Evolutionary conservation across 208 protist species (phyloP).

Genomic region (Naegleria fowleri): DNA sequence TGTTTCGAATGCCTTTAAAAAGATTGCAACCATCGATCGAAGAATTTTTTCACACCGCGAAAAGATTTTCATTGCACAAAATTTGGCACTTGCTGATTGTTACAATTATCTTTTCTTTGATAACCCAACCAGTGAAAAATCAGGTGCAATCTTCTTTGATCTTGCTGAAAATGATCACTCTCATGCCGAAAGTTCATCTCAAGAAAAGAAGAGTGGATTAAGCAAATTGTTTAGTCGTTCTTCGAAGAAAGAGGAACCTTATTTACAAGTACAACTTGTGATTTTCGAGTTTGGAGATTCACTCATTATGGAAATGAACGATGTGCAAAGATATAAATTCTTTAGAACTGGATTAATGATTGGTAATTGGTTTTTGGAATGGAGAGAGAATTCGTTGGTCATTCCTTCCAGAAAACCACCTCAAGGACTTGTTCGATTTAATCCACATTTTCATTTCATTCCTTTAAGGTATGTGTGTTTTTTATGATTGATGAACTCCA

Average conservation of each 20-base stretch:
- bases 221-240: neutral
- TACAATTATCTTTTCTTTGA: neutral
- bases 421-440: neutral
- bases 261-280: neutral
- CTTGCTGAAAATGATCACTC: neutral
- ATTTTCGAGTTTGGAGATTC: neutral
- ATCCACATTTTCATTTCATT: neutral
- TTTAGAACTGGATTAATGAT: conserved; percentile 5
- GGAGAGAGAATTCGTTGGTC: neutral
- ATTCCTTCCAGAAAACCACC: neutral
- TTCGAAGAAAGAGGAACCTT: neutral
- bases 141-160: neutral
- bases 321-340: neutral
- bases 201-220: neutral
- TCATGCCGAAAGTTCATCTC: neutral
- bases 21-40: neutral
- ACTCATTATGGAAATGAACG: neutral
- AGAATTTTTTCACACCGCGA: neutral
- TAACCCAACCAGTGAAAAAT: neutral
- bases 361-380: conserved; percentile 8
- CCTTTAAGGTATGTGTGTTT: neutral
- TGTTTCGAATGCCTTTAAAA: neutral
- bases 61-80: neutral
- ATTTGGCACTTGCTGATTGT: neutral
- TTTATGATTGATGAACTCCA: no score